Conservation (phyloP, 352 stramenopile species). For the Globisporangium barbulae region DNA sequence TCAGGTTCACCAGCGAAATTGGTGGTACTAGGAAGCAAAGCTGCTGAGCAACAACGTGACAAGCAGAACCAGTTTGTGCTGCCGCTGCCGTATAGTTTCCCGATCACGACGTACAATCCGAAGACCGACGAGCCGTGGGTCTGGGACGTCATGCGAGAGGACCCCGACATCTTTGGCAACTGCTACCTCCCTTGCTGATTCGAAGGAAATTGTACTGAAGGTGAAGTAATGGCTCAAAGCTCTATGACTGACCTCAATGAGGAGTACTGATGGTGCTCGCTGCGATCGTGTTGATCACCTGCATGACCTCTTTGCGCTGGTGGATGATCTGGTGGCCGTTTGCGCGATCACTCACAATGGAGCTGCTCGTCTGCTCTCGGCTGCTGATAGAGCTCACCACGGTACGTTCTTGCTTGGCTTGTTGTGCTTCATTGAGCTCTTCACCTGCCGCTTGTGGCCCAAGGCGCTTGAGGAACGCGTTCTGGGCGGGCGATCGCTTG, state of each 20-base stretch:
- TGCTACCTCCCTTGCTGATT: slow-evolving; percentile 52
- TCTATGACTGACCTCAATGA: not conserved
- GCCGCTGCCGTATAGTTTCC: slow-evolving; percentile 66
- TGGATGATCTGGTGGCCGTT: slow-evolving; percentile 27
- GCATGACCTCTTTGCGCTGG: slow-evolving; percentile 31
- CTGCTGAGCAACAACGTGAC: slow-evolving; percentile 1
- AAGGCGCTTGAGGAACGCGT: slow-evolving; percentile 56
- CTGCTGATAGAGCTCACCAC: not conserved
- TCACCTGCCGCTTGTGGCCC: not conserved
- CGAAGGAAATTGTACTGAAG: not conserved
- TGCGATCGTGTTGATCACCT: slow-evolving; percentile 19
- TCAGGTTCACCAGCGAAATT: slow-evolving; percentile 13
- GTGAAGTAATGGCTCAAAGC: not conserved
- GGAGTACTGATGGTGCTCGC: not conserved
- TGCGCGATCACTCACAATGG: slow-evolving; percentile 3
- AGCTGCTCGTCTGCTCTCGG: not conserved
- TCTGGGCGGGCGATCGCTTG: slow-evolving; percentile 55
- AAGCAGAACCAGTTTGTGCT: slow-evolving; percentile 16
- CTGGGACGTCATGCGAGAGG: slow-evolving; percentile 71
- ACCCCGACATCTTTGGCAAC: slow-evolving; percentile 64
- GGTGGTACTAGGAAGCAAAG: slow-evolving; percentile 34
- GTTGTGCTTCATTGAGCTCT: not conserved
- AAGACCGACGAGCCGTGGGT: slow-evolving; percentile 76
- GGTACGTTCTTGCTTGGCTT: not conserved
- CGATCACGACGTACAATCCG: slow-evolving; percentile 63